A percentile compares a stretch with the other conserved stretches of the same genome.
phyloP scores from a whole-genome alignment of 2,329 filamentous ascomycete species.

The Cadophora sp. region DNA sequence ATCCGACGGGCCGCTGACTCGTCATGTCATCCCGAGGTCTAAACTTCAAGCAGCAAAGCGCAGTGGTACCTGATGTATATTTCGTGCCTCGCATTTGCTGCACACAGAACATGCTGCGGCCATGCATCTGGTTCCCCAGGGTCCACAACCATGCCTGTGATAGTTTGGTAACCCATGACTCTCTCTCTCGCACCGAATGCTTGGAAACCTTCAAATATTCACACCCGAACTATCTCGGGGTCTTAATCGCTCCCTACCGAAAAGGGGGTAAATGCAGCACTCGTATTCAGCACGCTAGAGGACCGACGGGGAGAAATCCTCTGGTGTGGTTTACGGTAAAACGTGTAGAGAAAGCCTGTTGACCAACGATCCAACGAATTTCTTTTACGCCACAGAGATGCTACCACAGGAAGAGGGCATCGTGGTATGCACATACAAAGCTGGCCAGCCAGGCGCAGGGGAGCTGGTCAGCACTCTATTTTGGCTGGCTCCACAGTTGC shows the following conservation, averaged over 20 bases:
- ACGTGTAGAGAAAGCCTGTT: not conserved
- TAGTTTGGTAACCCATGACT: not conserved
- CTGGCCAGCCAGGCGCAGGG: not conserved
- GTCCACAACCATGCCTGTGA: not conserved
- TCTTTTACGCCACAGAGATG: not conserved
- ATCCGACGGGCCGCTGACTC: constrained; percentile 8
- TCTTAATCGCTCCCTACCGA: too few relatives aligned
- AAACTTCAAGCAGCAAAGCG: not conserved
- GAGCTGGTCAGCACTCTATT: constrained; percentile 12
- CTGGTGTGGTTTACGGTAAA: constrained; percentile 6
- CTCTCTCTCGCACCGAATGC: not conserved
- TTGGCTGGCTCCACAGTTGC: not conserved
- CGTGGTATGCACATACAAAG: not conserved
- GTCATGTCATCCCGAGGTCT: constrained; percentile 9
- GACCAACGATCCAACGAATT: constrained; percentile 4
- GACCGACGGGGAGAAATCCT: not conserved
- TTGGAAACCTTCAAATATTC: too few relatives aligned
- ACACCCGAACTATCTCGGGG: too few relatives aligned
- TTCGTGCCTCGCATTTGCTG: not conserved
- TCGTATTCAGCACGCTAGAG: too few relatives aligned
- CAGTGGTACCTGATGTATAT: not conserved
- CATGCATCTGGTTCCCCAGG: constrained; percentile 4
- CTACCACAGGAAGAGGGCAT: not conserved
- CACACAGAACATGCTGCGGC: constrained; percentile 16
- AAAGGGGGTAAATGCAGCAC: too few relatives aligned